A percentile compares a stretch with the other conserved stretches of the same genome.
These are phyloP conservation scores for Orbilia javanica DNA, from an alignment of 2,329 filamentous ascomycete genomes.

Conservation along the genomic window DNA sequence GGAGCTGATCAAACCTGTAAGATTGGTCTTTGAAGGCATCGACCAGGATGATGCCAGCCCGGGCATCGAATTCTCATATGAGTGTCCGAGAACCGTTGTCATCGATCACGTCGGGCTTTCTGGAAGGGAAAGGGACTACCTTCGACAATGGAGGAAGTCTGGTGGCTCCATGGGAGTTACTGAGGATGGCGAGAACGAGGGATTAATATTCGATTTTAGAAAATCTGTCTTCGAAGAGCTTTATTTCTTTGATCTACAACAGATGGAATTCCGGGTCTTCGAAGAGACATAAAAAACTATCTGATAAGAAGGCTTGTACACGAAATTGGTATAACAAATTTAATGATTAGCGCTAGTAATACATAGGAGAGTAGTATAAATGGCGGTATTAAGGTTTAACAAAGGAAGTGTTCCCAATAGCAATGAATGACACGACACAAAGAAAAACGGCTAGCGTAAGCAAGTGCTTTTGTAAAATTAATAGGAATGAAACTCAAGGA, in stretches of 20 bases:
- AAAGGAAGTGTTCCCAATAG: slow-evolving; percentile 16
- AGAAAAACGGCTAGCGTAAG: slow-evolving; percentile 17
- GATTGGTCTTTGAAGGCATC: slow-evolving; percentile 20
- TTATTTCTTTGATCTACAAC: slow-evolving; percentile 46
- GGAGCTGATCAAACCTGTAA: slow-evolving; percentile 27
- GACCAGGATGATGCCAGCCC: slow-evolving; percentile 16
- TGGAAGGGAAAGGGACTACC: slow-evolving; percentile 22
- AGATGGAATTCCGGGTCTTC: slow-evolving; percentile 1
- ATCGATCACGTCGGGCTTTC: slow-evolving; percentile 26
- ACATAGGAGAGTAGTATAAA: slow-evolving; percentile 5
- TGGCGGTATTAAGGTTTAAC: slow-evolving; percentile 4
- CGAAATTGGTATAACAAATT: not conserved
- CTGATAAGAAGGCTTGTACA: not conserved
- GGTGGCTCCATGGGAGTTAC: slow-evolving; percentile 43
- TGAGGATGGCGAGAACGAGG: slow-evolving; percentile 30
- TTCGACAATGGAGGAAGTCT: slow-evolving; percentile 39
- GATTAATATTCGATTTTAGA: slow-evolving; percentile 37
- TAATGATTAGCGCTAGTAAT: slow-evolving; percentile 15
- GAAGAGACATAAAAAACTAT: not conserved
- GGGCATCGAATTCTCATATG: slow-evolving; percentile 36
- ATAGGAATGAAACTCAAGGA: slow-evolving; percentile 9
- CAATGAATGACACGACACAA: not conserved
- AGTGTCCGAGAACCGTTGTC: slow-evolving; percentile 18
- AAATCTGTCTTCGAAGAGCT: slow-evolving; percentile 56
- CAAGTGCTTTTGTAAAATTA: slow-evolving; percentile 35